A percentile compares a stretch with the other conserved stretches of the same genome.
phyloP scores from a whole-genome alignment of 2,329 filamentous ascomycete species.

The Diaporthe ilicicola region DNA sequence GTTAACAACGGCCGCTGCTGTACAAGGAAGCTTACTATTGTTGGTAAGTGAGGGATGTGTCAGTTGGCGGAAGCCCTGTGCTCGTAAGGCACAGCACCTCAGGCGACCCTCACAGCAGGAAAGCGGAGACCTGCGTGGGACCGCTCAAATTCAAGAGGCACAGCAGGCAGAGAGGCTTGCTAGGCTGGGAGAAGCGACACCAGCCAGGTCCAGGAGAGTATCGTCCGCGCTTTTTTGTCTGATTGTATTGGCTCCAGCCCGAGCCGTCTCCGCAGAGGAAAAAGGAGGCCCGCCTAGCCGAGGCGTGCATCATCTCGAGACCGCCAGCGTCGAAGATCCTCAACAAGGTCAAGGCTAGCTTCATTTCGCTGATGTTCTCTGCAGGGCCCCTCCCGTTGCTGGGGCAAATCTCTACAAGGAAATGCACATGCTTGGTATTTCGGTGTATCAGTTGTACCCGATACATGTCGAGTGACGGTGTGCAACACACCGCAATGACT shows the following conservation, averaged over 20 bases:
- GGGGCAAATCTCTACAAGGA: background rate
- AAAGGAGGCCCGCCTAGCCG: background rate
- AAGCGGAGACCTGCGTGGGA: constrained; percentile 8
- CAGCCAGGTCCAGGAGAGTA: background rate
- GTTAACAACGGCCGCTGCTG: background rate
- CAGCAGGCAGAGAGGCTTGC: background rate
- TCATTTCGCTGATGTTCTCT: background rate
- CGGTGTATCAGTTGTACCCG: constrained; percentile 17
- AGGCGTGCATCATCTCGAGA: background rate
- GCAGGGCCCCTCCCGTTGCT: background rate
- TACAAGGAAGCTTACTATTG: constrained; percentile 7
- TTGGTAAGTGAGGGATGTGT: constrained; percentile 2
- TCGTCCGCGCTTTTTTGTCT: background rate
- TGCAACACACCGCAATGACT: background rate
- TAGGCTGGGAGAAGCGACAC: background rate
- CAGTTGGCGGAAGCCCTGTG: constrained; percentile 17
- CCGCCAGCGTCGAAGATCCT: constrained; percentile 1
- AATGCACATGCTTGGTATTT: background rate
- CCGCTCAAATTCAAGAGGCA: constrained; percentile 6
- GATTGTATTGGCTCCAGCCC: constrained; percentile 1
- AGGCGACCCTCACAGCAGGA: constrained; percentile 2
- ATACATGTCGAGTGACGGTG: constrained; percentile 9
- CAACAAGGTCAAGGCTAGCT: background rate
- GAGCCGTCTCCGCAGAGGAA: background rate
- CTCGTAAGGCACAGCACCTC: constrained; percentile 6